A percentile compares a stretch with the other conserved stretches of the same genome.
These are phyloP conservation scores for Fraxinus anomala DNA, from an alignment of 257 asterid species.

Conservation along the genomic window DNA sequence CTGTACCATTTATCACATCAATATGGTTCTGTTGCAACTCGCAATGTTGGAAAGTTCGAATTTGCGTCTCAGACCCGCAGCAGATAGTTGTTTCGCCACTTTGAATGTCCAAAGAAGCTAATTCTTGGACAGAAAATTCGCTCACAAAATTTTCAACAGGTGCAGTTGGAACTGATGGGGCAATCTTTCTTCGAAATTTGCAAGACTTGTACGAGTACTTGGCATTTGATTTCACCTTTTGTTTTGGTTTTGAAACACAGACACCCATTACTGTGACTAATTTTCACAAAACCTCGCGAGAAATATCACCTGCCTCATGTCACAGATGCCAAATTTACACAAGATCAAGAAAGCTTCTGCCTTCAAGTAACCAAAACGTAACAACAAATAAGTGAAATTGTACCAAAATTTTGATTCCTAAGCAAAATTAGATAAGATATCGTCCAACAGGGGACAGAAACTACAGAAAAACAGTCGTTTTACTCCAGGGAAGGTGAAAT, in stretches of 20 bases:
- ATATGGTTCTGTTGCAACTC: conserved; percentile 32
- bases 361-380: background rate
- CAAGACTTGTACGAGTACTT: conserved; percentile 45
- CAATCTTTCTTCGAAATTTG: conserved; percentile 55
- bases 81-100: conserved; percentile 23
- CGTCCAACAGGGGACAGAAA: no score
- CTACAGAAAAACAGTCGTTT: background rate
- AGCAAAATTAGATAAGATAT: background rate
- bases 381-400: background rate
- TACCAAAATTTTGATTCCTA: background rate
- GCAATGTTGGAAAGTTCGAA: conserved; percentile 30
- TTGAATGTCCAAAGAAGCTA: conserved; percentile 28
- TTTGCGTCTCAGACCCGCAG: conserved; percentile 30
- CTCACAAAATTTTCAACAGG: conserved; percentile 38
- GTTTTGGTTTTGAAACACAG: conserved; percentile 70
- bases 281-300: background rate
- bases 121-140: conserved; percentile 36
- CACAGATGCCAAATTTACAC: conserved; percentile 7
- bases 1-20: conserved; percentile 41
- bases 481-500: background rate
- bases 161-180: conserved; percentile 54
- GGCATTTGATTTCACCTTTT: conserved; percentile 55
- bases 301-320: background rate
- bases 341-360: background rate
- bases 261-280: conserved; percentile 59